These are phyloP conservation scores for Tilletia walkeri DNA, from an alignment of 1,284 basidiomycete genomes.

Conservation along the genomic window DNA sequence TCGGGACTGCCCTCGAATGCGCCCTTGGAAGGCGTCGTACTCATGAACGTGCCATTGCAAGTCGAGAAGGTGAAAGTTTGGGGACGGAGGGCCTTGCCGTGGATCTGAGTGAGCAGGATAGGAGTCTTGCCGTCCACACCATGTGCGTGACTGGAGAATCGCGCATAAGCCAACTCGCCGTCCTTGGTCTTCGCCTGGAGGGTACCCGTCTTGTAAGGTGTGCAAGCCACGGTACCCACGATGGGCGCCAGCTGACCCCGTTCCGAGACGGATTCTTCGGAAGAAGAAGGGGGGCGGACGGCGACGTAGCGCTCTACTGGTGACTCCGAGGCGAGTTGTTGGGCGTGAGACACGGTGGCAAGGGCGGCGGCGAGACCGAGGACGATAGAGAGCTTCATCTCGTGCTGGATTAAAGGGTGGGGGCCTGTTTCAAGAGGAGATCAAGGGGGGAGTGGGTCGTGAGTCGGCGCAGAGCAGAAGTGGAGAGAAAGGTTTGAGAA, in stretches of 20 bases:
- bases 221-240: constrained; percentile 7
- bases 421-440: no score
- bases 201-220: constrained; percentile 15
- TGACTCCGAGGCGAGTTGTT: background rate
- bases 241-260: background rate
- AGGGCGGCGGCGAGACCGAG: no score
- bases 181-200: constrained; percentile 3
- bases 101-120: background rate
- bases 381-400: no score
- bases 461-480: no score
- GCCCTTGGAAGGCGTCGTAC: background rate
- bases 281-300: background rate
- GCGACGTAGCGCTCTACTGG: constrained; percentile 10
- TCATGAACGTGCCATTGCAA: constrained; percentile 9
- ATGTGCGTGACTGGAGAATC: background rate
- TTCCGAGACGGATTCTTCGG: background rate
- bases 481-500: no score
- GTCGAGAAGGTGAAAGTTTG: constrained; percentile 13
- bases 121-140: constrained; percentile 6
- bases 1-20: constrained; percentile 8
- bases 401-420: no score
- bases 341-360: no score
- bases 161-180: background rate
- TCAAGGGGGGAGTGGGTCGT: no score
- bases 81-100: constrained; percentile 1